phyloP scores from a whole-genome alignment of 2,329 filamentous ascomycete genomes.

The Hyphodiscus sp. region DNA sequence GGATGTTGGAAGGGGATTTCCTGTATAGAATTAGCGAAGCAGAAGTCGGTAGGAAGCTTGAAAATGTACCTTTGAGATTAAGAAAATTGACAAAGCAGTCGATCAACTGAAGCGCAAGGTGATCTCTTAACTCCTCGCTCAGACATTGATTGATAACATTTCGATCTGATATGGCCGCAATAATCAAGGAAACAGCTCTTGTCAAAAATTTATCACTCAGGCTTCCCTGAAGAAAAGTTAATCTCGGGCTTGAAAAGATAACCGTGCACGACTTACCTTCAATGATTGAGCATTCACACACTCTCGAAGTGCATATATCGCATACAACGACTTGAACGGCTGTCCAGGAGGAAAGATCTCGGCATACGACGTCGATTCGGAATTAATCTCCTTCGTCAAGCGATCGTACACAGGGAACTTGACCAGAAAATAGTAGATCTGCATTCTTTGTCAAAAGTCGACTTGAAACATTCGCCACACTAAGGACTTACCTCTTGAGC shows the following conservation, averaged over 20 bases:
- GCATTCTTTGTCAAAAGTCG: constrained; percentile 6
- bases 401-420: constrained; percentile 63
- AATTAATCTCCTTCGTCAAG: constrained; percentile 53
- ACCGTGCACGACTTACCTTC: constrained; percentile 19
- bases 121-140: constrained; percentile 39
- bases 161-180: constrained; percentile 53
- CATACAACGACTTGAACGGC: constrained; percentile 69
- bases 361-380: constrained; percentile 43
- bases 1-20: constrained; percentile 32
- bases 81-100: constrained; percentile 50
- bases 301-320: constrained; percentile 58
- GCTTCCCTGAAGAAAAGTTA: constrained; percentile 16
- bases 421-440: constrained; percentile 65
- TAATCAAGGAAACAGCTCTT: constrained; percentile 45
- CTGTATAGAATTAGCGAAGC: constrained; percentile 28
- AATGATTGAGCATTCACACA: constrained; percentile 40
- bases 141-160: constrained; percentile 42
- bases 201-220: constrained; percentile 33
- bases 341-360: constrained; percentile 63
- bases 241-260: constrained; percentile 5
- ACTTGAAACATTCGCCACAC: neutral
- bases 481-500: constrained; percentile 52
- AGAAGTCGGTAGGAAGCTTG: neutral
- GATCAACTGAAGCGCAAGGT: constrained; percentile 48
- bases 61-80: constrained; percentile 43